Percentiles rank a stretch among this genome's conserved stretches.
phyloP scores from a whole-genome alignment of 495 filamentous ascomycete genomes.

The Aspergillus campestris region DNA sequence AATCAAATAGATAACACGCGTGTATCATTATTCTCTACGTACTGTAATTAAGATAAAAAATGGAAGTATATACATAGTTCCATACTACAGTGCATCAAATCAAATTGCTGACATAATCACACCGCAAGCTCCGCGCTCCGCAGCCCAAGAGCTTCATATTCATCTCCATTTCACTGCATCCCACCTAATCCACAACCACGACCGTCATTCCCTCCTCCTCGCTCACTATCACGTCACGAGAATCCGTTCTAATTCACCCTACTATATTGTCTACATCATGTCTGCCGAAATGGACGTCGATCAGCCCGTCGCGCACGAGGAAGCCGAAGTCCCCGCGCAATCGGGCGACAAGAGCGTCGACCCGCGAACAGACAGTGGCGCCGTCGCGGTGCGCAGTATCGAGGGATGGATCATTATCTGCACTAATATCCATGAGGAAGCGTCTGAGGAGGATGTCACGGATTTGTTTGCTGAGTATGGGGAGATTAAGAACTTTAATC shows the following conservation, averaged over 20 bases:
- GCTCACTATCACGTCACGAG: not conserved
- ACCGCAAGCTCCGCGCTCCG: slow-evolving; percentile 6
- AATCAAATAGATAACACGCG: not conserved
- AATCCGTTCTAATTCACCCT: not conserved
- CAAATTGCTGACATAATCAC: slow-evolving; percentile 7
- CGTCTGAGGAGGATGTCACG: slow-evolving; percentile 88
- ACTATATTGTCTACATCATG: slow-evolving; percentile 34
- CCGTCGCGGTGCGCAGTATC: slow-evolving; percentile 91
- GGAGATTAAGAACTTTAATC: slow-evolving; percentile 93
- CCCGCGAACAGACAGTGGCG: slow-evolving; percentile 63
- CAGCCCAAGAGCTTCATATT: not conserved
- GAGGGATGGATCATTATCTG: slow-evolving; percentile 98
- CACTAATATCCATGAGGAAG: slow-evolving; percentile 96
- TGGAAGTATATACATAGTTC: too few relatives aligned
- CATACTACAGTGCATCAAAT: too few relatives aligned
- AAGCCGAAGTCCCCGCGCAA: slow-evolving; percentile 32
- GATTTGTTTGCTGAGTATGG: slow-evolving; percentile 94
- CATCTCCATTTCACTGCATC: not conserved
- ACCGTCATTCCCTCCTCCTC: not conserved
- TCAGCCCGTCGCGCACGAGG: slow-evolving; percentile 41
- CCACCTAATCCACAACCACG: not conserved
- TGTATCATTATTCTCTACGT: not conserved
- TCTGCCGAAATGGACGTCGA: slow-evolving; percentile 80
- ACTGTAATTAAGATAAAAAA: not conserved
- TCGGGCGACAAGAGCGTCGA: slow-evolving; percentile 54